Evolutionary conservation across 2,329 filamentous ascomycete species (phyloP).

Genomic region (Sphaerulina musiva): DNA sequence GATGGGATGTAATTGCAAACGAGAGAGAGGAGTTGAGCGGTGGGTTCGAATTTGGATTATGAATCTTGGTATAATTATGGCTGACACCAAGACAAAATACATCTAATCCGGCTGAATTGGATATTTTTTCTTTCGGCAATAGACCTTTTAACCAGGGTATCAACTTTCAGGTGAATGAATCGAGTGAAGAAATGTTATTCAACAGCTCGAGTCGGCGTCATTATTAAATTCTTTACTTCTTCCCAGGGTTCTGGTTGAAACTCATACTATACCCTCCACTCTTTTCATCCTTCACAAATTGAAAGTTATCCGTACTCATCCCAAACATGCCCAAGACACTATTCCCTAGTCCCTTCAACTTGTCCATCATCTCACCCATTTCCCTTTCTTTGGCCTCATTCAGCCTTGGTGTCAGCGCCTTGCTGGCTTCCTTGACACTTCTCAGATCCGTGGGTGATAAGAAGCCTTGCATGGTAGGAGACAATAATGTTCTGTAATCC

Average conservation of each 20-base stretch:
- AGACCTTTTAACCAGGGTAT: too few species aligned
- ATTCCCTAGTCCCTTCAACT: slow-evolving; percentile 87
- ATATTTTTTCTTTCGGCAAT: too few species aligned
- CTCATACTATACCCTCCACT: slow-evolving; percentile 93
- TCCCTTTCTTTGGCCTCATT: slow-evolving; percentile 79
- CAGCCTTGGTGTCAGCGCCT: slow-evolving; percentile 58
- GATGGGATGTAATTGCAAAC: too few species aligned
- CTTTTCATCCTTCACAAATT: slow-evolving; percentile 84
- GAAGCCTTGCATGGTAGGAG: slow-evolving; percentile 46
- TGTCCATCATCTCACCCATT: slow-evolving; percentile 95
- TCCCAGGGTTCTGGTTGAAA: slow-evolving; percentile 52
- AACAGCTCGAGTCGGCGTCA: too few species aligned
- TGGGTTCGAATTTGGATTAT: too few species aligned
- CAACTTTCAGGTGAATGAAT: too few species aligned
- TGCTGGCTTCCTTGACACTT: slow-evolving; percentile 61
- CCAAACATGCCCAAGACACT: slow-evolving; percentile 90
- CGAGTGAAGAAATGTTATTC: too few species aligned
- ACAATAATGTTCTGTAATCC: slow-evolving; percentile 64
- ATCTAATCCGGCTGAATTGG: too few species aligned
- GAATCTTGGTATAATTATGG: too few species aligned
- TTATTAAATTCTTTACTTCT: slow-evolving; percentile 1
- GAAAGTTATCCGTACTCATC: slow-evolving; percentile 86
- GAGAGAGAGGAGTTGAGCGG: too few species aligned
- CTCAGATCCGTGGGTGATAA: slow-evolving; percentile 61
- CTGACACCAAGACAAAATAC: too few species aligned